Percentiles rank a stretch among this genome's conserved stretches.
These are phyloP conservation scores for Saccharomycopsis hybrid DNA, from an alignment of 1,139 yeast species.

Conservation along the genomic window DNA sequence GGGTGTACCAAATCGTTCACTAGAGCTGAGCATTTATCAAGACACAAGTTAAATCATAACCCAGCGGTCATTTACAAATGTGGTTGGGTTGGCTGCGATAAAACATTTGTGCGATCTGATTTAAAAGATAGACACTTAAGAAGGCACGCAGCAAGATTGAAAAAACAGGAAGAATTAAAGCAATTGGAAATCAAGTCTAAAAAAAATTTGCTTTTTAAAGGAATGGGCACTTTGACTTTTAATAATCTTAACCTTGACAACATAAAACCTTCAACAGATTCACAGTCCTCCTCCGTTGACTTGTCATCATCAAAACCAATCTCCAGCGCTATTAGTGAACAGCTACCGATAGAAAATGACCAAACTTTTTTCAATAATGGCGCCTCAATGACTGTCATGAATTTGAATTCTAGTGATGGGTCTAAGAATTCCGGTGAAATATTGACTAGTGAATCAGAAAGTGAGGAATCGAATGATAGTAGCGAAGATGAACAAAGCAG, in stretches of 20 bases:
- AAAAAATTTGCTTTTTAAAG: conserved; percentile 13
- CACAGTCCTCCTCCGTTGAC: neutral
- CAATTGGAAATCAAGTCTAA: conserved; percentile 14
- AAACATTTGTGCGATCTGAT: conserved; percentile 58
- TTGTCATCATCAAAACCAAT: no score
- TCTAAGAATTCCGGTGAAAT: no score
- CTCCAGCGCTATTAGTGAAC: no score
- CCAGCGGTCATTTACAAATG: conserved; percentile 43
- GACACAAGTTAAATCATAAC: conserved; percentile 36
- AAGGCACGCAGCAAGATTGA: conserved; percentile 36
- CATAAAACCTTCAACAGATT: neutral
- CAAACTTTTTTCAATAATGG: conserved; percentile 9
- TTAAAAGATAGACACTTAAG: conserved; percentile 44
- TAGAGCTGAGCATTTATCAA: conserved; percentile 33
- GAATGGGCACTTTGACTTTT: conserved; percentile 19
- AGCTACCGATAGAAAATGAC: neutral
- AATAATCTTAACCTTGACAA: neutral
- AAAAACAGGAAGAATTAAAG: conserved; percentile 25
- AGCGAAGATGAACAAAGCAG: no score
- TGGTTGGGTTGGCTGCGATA: conserved; percentile 41
- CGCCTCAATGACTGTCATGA: conserved; percentile 10
- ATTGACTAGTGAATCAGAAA: no score
- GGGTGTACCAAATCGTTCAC: conserved; percentile 36
- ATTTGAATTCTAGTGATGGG: conserved; percentile 1
- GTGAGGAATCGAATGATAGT: no score